phyloP scores from a whole-genome alignment of 345 rosid genomes.

The Carallia brachiata region DNA sequence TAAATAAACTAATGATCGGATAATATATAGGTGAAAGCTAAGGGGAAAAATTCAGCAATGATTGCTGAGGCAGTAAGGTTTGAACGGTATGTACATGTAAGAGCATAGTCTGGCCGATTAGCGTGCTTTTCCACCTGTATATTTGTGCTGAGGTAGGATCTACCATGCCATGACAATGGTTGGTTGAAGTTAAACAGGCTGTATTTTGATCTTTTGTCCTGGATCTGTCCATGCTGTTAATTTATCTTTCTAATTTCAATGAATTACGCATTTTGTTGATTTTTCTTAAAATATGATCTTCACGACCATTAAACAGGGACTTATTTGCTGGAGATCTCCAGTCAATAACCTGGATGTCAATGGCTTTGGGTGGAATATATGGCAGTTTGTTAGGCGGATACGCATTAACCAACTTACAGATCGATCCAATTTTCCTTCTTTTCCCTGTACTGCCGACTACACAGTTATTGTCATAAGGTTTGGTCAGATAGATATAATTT shows the following conservation, averaged over 20 bases:
- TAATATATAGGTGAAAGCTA: too few relatives aligned
- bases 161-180: not conserved
- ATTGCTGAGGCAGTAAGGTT: constrained; percentile 87
- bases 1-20: too few relatives aligned
- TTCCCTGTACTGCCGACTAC: constrained; percentile 66
- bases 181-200: not conserved
- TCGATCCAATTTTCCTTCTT: constrained; percentile 71
- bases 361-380: constrained; percentile 91
- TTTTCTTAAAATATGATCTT: not conserved
- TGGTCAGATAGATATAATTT: constrained; percentile 24
- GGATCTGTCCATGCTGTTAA: not conserved
- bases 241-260: not conserved
- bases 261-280: not conserved
- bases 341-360: constrained; percentile 82
- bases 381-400: constrained; percentile 92
- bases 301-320: constrained; percentile 50
- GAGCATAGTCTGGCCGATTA: too few relatives aligned
- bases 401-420: constrained; percentile 65
- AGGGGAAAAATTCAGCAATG: constrained; percentile 46
- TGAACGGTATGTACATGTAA: constrained; percentile 49
- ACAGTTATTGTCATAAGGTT: constrained; percentile 73
- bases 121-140: not conserved
- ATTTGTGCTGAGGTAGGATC: not conserved
- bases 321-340: constrained; percentile 95
- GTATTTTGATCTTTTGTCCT: not conserved